Conservation (phyloP, 352 stramenopile genomes). For the Globisporangium lucens region DNA sequence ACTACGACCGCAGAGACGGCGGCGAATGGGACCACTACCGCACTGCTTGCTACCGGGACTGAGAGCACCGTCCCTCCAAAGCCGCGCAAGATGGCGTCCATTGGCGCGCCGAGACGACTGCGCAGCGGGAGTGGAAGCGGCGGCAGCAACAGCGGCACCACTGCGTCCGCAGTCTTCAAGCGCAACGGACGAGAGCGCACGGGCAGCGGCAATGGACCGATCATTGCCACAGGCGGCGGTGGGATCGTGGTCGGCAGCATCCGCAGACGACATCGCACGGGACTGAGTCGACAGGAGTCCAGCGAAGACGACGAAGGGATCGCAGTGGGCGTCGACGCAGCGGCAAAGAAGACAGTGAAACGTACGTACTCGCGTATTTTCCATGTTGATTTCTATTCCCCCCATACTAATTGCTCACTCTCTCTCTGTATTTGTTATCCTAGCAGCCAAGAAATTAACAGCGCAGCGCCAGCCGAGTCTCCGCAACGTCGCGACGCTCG, state of each 20-base stretch:
- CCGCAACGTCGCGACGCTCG: conserved; percentile 57
- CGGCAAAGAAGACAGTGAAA: conserved; percentile 11
- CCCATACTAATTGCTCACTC: not conserved
- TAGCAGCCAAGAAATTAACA: conserved; percentile 26
- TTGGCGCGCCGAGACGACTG: conserved; percentile 32
- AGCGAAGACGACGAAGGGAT: conserved; percentile 30
- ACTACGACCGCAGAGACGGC: not conserved
- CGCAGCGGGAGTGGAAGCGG: conserved; percentile 52
- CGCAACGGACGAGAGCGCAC: conserved; percentile 21
- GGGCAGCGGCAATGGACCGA: conserved; percentile 24
- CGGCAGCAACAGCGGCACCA: conserved; percentile 29
- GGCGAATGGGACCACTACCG: not conserved
- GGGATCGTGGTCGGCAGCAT: conserved; percentile 16
- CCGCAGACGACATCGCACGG: conserved; percentile 12
- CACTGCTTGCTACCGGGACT: not conserved
- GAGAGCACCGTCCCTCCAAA: conserved; percentile 31
- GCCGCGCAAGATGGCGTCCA: conserved; percentile 23
- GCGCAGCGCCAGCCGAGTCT: conserved; percentile 41
- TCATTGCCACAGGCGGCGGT: not conserved
- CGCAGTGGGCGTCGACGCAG: not conserved
- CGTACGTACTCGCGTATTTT: conserved; percentile 2
- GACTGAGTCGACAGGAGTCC: conserved; percentile 20
- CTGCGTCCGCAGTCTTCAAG: conserved; percentile 19
- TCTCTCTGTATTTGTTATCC: not conserved
- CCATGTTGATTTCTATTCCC: not conserved